A percentile compares a stretch with the other conserved stretches of the same genome.
Evolutionary conservation across 345 rosid genomes (phyloP).

Genomic region (Erodium maritimum): DNA sequence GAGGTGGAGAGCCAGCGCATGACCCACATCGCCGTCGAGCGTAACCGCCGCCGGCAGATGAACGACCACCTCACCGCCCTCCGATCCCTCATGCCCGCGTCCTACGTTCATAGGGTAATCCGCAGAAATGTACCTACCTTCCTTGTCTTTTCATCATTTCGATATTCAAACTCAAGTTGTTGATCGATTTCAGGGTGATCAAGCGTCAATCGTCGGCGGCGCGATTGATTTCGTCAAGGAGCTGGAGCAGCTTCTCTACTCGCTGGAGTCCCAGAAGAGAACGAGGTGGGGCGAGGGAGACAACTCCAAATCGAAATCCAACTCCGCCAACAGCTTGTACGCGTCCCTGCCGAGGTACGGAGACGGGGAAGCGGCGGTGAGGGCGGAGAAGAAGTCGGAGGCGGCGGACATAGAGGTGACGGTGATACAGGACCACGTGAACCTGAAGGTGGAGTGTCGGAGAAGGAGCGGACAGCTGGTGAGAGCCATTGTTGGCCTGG

Average conservation of each 20-base stretch:
- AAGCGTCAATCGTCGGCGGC: slow-evolving; percentile 87
- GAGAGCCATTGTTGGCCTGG: slow-evolving; percentile 37
- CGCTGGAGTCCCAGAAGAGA: slow-evolving; percentile 45
- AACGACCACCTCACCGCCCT: slow-evolving; percentile 71
- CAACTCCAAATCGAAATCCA: neutral
- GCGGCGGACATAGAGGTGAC: slow-evolving; percentile 62
- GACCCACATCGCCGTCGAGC: slow-evolving; percentile 89
- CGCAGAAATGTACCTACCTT: too few relatives aligned
- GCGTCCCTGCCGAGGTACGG: neutral
- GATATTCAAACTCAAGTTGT: too few relatives aligned
- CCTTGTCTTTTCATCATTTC: too few relatives aligned
- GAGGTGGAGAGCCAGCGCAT: slow-evolving; percentile 88
- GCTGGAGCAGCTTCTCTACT: slow-evolving; percentile 66
- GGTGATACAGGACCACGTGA: slow-evolving; percentile 80
- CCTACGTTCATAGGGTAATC: slow-evolving; percentile 73
- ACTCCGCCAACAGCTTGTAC: slow-evolving; percentile 15
- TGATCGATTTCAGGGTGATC: slow-evolving; percentile 86
- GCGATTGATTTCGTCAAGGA: slow-evolving; percentile 85
- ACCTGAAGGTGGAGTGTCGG: slow-evolving; percentile 50
- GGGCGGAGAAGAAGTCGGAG: slow-evolving; percentile 8
- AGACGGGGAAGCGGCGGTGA: slow-evolving; percentile 7
- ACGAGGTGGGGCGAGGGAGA: slow-evolving; percentile 1
- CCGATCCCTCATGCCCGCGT: slow-evolving; percentile 76
- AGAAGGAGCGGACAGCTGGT: slow-evolving; percentile 64
- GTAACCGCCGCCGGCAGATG: slow-evolving; percentile 95